Evolutionary conservation across 2,329 filamentous ascomycete genomes (phyloP).

Genomic region (Hansfordia pulvinata): DNA sequence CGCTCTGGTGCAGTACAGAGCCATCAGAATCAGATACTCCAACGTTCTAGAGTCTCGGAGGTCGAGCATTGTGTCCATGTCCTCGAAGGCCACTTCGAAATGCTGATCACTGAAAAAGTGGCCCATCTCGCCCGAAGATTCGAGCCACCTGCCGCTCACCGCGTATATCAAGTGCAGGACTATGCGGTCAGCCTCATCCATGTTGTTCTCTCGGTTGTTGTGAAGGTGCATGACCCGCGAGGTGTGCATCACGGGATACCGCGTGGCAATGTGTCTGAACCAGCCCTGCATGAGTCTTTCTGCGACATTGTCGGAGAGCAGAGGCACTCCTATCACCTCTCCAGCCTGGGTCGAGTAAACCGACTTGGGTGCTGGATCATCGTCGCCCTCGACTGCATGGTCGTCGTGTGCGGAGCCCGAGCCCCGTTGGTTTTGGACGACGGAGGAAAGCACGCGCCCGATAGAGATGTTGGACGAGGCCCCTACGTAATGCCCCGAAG

Average conservation of each 20-base stretch:
- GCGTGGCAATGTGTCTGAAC: conserved; percentile 16
- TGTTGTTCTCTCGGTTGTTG: conserved; percentile 11
- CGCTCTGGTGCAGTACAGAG: conserved; percentile 16
- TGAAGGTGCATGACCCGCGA: conserved; percentile 12
- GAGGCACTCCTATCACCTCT: conserved; percentile 12
- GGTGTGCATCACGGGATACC: conserved; percentile 14
- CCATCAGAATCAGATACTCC: conserved; percentile 16
- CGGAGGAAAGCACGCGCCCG: conserved; percentile 16
- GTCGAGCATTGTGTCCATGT: conserved; percentile 13
- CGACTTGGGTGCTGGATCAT: conserved; percentile 16
- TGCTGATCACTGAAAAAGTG: conserved; percentile 17
- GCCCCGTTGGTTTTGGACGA: conserved; percentile 13
- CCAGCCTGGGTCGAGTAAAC: conserved; percentile 10
- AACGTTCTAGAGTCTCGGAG: conserved; percentile 13
- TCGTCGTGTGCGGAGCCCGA: conserved; percentile 7
- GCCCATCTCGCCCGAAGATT: conserved; percentile 16
- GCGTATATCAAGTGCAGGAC: conserved; percentile 16
- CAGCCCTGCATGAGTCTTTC: conserved; percentile 13
- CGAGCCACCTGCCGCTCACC: conserved; percentile 16
- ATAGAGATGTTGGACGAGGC: conserved; percentile 17
- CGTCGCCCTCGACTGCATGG: conserved; percentile 5
- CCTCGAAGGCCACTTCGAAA: conserved; percentile 13
- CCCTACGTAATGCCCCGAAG: conserved; percentile 16
- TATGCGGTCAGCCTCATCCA: conserved; percentile 12
- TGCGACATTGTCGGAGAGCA: conserved; percentile 13